Percentiles rank a stretch among this genome's conserved stretches.
phyloP scores from a whole-genome alignment of 1,284 basidiomycete species.

The Apiotrichum mycotoxinovorans region DNA sequence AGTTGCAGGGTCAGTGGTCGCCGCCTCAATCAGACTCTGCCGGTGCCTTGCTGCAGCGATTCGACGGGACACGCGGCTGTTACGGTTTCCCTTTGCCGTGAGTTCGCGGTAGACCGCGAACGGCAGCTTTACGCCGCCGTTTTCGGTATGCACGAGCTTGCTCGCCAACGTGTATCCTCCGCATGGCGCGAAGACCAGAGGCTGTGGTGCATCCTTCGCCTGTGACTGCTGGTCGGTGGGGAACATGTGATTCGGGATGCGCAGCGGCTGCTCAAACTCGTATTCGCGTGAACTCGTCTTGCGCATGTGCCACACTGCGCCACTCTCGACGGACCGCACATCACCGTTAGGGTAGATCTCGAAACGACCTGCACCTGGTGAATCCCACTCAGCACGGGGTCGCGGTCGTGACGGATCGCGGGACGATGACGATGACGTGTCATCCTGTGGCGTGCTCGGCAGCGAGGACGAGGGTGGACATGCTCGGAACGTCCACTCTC shows the following conservation, averaged over 20 bases:
- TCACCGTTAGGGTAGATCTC: constrained; percentile 41
- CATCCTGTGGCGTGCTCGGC: constrained; percentile 3
- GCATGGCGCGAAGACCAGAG: constrained; percentile 4
- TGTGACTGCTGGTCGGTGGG: neutral
- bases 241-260: neutral
- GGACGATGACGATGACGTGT: neutral
- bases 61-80: constrained; percentile 16
- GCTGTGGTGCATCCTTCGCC: constrained; percentile 4
- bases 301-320: constrained; percentile 37
- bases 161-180: constrained; percentile 26
- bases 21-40: constrained; percentile 9
- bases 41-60: constrained; percentile 19
- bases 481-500: constrained; percentile 50
- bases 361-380: constrained; percentile 43
- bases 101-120: constrained; percentile 17
- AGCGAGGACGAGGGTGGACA: constrained; percentile 14
- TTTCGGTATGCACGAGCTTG: constrained; percentile 40
- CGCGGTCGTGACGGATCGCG: constrained; percentile 17
- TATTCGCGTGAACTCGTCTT: constrained; percentile 38
- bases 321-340: constrained; percentile 35
- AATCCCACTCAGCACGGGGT: constrained; percentile 43
- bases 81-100: constrained; percentile 3
- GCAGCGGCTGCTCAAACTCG: constrained; percentile 34
- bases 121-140: constrained; percentile 45
- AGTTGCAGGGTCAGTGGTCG: too few species aligned